Percentiles rank a stretch among this genome's conserved stretches.
Conservation (phyloP, 1,284 basidiomycete species). For the Pisolithus thermaeus region DNA sequence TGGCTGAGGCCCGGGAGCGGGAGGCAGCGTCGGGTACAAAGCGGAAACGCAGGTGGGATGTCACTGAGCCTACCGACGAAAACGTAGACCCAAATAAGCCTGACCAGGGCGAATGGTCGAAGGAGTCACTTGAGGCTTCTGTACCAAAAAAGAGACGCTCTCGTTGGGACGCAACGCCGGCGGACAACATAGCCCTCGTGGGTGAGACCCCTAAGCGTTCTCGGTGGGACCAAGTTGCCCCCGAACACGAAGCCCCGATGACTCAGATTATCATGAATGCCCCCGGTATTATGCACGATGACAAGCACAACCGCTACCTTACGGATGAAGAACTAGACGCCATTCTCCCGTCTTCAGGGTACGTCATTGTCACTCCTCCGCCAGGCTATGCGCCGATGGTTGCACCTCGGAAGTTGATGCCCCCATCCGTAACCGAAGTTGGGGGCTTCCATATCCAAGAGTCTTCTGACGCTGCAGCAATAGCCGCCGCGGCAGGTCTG, state of each 20-base stretch:
- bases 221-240: slow-evolving; percentile 92
- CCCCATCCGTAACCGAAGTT: slow-evolving; percentile 64
- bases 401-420: slow-evolving; percentile 74
- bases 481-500: slow-evolving; percentile 85
- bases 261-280: slow-evolving; percentile 81
- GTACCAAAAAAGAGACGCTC: slow-evolving; percentile 89
- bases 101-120: slow-evolving; percentile 63
- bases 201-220: slow-evolving; percentile 76
- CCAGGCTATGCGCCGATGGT: slow-evolving; percentile 87
- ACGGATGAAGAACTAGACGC: slow-evolving; percentile 95
- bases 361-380: slow-evolving; percentile 89
- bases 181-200: slow-evolving; percentile 44
- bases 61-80: slow-evolving; percentile 56
- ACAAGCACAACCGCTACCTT: slow-evolving; percentile 92
- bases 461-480: slow-evolving; percentile 81
- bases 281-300: slow-evolving; percentile 77
- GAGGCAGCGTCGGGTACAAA: slow-evolving; percentile 46
- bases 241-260: slow-evolving; percentile 55
- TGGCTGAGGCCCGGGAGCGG: slow-evolving; percentile 32
- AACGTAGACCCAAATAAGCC: slow-evolving; percentile 54
- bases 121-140: slow-evolving; percentile 64
- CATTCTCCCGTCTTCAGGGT: slow-evolving; percentile 83
- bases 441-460: slow-evolving; percentile 97
- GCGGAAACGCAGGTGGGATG: slow-evolving; percentile 87
- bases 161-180: slow-evolving; percentile 89